phyloP scores from a whole-genome alignment of 768 basidiomycete genomes.

The Leucocoprinus birnbaumii region DNA sequence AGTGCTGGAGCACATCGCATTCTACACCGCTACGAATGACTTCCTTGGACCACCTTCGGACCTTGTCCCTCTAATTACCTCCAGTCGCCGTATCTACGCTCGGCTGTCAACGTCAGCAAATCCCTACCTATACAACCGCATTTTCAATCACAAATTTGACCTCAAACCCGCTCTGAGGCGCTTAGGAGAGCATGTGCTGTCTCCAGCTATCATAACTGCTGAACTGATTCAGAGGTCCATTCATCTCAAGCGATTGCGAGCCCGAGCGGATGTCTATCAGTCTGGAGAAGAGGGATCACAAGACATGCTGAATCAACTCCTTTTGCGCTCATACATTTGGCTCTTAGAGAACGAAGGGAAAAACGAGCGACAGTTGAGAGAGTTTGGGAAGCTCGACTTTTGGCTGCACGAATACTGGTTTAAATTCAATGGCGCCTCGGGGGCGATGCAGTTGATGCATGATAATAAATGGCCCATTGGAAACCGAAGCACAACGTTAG shows the following conservation, averaged over 20 bases:
- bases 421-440: slow-evolving; percentile 53
- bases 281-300: background rate
- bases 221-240: slow-evolving; percentile 66
- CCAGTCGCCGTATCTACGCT: slow-evolving; percentile 45
- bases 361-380: slow-evolving; percentile 68
- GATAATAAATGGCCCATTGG: slow-evolving; percentile 56
- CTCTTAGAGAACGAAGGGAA: slow-evolving; percentile 79
- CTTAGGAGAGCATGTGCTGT: slow-evolving; percentile 36
- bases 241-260: slow-evolving; percentile 54
- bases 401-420: slow-evolving; percentile 76
- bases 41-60: slow-evolving; percentile 61
- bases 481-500: slow-evolving; percentile 49
- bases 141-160: slow-evolving; percentile 73
- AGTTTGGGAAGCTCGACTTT: slow-evolving; percentile 56
- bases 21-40: slow-evolving; percentile 49
- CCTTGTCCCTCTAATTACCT: slow-evolving; percentile 52
- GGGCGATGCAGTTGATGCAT: slow-evolving; percentile 37
- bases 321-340: slow-evolving; percentile 73
- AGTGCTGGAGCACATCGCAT: slow-evolving; percentile 77
- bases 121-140: slow-evolving; percentile 68
- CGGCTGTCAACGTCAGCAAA: slow-evolving; percentile 52
- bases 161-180: slow-evolving; percentile 44
- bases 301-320: slow-evolving; percentile 36
- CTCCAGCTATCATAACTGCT: slow-evolving; percentile 45
- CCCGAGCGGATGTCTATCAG: slow-evolving; percentile 31